A percentile compares a stretch with the other conserved stretches of the same genome.
phyloP scores from a whole-genome alignment of 208 protist genomes.

The Wallacemonas sp. region DNA sequence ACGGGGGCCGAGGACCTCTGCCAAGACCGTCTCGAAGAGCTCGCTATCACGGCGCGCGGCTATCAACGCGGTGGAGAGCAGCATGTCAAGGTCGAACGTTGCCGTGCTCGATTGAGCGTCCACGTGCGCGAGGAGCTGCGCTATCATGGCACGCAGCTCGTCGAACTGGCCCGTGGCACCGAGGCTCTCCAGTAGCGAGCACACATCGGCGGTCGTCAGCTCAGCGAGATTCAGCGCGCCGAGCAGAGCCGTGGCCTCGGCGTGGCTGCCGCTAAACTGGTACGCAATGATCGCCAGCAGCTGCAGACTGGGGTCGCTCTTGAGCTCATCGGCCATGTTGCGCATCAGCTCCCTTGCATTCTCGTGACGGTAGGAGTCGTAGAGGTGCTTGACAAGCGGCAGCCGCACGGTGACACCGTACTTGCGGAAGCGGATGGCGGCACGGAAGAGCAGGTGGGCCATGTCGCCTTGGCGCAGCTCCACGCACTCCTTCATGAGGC shows the following conservation, averaged over 20 bases:
- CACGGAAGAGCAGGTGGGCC: constrained; percentile 91
- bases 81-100: constrained; percentile 33
- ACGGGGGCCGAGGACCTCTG: constrained; percentile 27
- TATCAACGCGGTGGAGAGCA: constrained; percentile 59
- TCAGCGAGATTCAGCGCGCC: constrained; percentile 43
- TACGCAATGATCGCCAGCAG: constrained; percentile 76
- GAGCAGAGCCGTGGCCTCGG: constrained; percentile 45
- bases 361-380: constrained; percentile 81
- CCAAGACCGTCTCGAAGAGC: constrained; percentile 36
- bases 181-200: constrained; percentile 71
- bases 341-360: constrained; percentile 84
- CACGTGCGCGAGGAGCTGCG: constrained; percentile 19
- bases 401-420: constrained; percentile 71
- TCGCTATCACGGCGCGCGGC: constrained; percentile 45
- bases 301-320: constrained; percentile 45
- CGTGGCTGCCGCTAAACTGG: constrained; percentile 54
- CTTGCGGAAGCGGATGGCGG: constrained; percentile 87
- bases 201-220: constrained; percentile 58
- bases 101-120: constrained; percentile 3
- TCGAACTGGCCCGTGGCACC: constrained; percentile 59
- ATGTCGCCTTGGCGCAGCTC: constrained; percentile 89
- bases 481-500: constrained; percentile 90
- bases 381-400: constrained; percentile 74
- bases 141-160: constrained; percentile 40
- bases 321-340: constrained; percentile 84